phyloP scores from a whole-genome alignment of 352 stramenopile species.

The Pythium insidiosum region DNA sequence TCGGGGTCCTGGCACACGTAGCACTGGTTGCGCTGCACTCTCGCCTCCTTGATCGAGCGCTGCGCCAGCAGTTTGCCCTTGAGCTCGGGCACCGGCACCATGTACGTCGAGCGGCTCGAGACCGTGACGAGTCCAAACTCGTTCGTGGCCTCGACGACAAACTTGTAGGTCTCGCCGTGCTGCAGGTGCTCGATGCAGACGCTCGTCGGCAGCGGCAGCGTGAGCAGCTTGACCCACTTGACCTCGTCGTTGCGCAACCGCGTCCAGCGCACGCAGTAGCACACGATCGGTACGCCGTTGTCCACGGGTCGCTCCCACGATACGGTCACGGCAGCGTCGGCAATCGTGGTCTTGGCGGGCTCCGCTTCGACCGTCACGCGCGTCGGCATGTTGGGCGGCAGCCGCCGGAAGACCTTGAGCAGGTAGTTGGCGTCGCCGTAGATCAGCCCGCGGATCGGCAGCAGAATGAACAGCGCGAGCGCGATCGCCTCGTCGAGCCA shows the following conservation, averaged over 20 bases:
- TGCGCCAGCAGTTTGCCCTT: constrained; percentile 48
- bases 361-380: constrained; percentile 65
- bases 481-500: constrained; percentile 82
- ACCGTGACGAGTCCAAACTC: constrained; percentile 63
- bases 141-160: constrained; percentile 79
- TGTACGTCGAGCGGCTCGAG: constrained; percentile 79
- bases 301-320: constrained; percentile 76
- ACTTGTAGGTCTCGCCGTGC: constrained; percentile 81
- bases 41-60: constrained; percentile 25
- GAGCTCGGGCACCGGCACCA: constrained; percentile 72
- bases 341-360: constrained; percentile 40
- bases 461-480: constrained; percentile 60
- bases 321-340: constrained; percentile 46
- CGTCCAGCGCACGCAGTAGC: constrained; percentile 77
- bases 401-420: constrained; percentile 47
- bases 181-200: constrained; percentile 51
- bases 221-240: constrained; percentile 69
- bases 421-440: constrained; percentile 77
- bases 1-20: constrained; percentile 60
- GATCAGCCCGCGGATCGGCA: constrained; percentile 75
- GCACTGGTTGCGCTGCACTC: constrained; percentile 53
- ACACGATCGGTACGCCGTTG: constrained; percentile 76
- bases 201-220: constrained; percentile 53
- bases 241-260: constrained; percentile 67
- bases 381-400: constrained; percentile 77